Percentiles rank a stretch among this genome's conserved stretches.
Evolutionary conservation across 1,139 yeast genomes (phyloP).

Genomic region (Hanseniaspora sp.): DNA sequence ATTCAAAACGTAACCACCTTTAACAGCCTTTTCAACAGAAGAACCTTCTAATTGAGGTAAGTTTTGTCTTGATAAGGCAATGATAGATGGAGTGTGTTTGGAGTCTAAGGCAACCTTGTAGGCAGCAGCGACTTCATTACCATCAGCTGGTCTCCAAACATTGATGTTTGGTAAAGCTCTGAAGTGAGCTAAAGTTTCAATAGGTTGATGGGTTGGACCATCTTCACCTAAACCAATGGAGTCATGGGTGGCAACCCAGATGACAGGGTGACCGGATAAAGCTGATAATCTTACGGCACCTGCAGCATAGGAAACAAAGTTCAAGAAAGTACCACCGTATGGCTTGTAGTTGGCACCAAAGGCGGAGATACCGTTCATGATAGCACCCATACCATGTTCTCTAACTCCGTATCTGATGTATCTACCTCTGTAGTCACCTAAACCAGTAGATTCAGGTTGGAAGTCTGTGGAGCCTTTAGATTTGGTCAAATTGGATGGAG

Average conservation of each 20-base stretch:
- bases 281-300: conserved; percentile 97
- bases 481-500: conserved; percentile 95
- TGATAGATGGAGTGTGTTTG: conserved; percentile 68
- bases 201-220: conserved; percentile 99
- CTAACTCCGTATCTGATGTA: conserved; percentile 98
- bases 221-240: conserved; percentile 99
- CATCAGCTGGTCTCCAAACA: conserved; percentile 99
- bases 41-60: conserved; percentile 94
- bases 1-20: conserved; percentile 86
- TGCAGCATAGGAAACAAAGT: conserved; percentile 94
- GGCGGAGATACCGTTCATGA: conserved; percentile 95
- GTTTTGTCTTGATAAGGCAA: conserved; percentile 95
- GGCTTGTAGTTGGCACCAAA: conserved; percentile 88
- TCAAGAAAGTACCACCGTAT: conserved; percentile 96
- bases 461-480: conserved; percentile 75
- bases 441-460: conserved; percentile 76
- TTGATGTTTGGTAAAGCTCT: conserved; percentile 91
- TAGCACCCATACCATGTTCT: conserved; percentile 99
- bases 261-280: conserved; percentile 82
- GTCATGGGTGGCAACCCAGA: conserved; percentile 98
- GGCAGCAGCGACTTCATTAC: conserved; percentile 97
- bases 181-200: conserved; percentile 95
- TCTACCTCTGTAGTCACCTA: conserved; percentile 86
- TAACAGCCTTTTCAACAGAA: conserved; percentile 76
- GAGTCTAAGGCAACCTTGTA: conserved; percentile 68